Percentiles rank a stretch among this genome's conserved stretches.
phyloP scores from a whole-genome alignment of 805 yeast species.

The Pichia thaimueangensis region DNA sequence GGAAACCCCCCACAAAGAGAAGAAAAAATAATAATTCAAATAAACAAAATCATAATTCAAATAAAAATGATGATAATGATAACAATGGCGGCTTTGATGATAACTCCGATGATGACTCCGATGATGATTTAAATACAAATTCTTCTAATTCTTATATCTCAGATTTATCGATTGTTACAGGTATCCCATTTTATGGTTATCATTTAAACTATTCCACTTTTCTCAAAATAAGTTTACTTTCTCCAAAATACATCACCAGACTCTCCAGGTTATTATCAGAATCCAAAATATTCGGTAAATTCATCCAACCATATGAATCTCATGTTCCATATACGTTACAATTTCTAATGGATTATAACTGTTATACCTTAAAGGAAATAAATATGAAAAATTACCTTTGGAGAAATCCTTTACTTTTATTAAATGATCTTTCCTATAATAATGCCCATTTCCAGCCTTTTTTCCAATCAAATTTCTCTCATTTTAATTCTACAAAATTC shows the following conservation, averaged over 20 bases:
- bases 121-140: not conserved
- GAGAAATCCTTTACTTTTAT: conserved; percentile 44
- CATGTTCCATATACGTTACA: conserved; percentile 77
- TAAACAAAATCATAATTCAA: conserved; percentile 8
- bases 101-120: conserved; percentile 15
- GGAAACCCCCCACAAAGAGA: conserved; percentile 9
- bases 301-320: conserved; percentile 58
- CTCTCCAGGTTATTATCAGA: conserved; percentile 42
- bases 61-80: conserved; percentile 7
- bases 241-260: conserved; percentile 53
- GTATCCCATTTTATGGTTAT: conserved; percentile 80
- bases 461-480: conserved; percentile 21
- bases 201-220: conserved; percentile 56
- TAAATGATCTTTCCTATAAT: not conserved
- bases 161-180: conserved; percentile 59
- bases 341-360: conserved; percentile 74
- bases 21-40: not conserved
- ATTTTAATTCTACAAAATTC: conserved; percentile 22
- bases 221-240: conserved; percentile 61
- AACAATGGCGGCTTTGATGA: conserved; percentile 1
- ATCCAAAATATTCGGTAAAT: conserved; percentile 35
- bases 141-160: conserved; percentile 39
- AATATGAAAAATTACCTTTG: conserved; percentile 41
- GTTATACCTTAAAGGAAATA: conserved; percentile 82
- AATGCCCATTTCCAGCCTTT: conserved; percentile 13